phyloP scores from a whole-genome alignment of 345 rosid genomes.

The Cardamine resedifolia region DNA sequence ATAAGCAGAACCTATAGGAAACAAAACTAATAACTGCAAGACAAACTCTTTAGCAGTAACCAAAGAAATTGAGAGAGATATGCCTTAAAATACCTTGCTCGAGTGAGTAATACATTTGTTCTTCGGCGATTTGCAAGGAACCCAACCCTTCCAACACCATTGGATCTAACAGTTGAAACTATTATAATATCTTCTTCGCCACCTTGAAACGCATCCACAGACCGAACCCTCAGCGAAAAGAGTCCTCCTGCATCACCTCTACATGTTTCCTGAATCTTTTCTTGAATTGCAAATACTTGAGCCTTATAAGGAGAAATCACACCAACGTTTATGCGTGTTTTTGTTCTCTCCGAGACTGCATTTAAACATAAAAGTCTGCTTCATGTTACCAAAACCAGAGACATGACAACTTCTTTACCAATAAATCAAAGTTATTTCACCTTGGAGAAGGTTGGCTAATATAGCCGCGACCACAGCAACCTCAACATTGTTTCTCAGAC shows the following conservation, averaged over 20 bases:
- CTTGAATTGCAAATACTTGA: conserved; percentile 46
- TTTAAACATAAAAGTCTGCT: not conserved
- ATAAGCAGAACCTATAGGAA: conserved; percentile 41
- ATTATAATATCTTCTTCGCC: conserved; percentile 52
- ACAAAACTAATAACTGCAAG: not conserved
- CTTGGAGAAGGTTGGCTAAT: conserved; percentile 39
- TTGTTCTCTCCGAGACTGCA: conserved; percentile 27
- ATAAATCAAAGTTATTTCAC: conserved; percentile 25
- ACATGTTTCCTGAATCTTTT: conserved; percentile 35
- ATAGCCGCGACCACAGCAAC: conserved; percentile 39
- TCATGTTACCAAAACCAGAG: not conserved
- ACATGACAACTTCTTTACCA: not conserved
- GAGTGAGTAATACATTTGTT: conserved; percentile 41
- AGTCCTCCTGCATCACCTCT: conserved; percentile 22
- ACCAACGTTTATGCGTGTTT: conserved; percentile 36
- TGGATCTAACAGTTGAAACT: conserved; percentile 49
- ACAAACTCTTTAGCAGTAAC: not conserved
- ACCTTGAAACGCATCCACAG: conserved; percentile 58
- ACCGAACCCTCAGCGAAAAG: conserved; percentile 36
- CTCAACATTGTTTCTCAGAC: conserved; percentile 45
- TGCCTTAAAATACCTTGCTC: conserved; percentile 39
- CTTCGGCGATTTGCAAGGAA: conserved; percentile 38
- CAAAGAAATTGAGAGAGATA: not conserved
- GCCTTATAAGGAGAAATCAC: conserved; percentile 51
- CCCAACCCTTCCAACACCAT: conserved; percentile 37